A percentile compares a stretch with the other conserved stretches of the same genome.
Evolutionary conservation across 2,329 filamentous ascomycete species (phyloP).

Genomic region (Ascochyta rabiei): DNA sequence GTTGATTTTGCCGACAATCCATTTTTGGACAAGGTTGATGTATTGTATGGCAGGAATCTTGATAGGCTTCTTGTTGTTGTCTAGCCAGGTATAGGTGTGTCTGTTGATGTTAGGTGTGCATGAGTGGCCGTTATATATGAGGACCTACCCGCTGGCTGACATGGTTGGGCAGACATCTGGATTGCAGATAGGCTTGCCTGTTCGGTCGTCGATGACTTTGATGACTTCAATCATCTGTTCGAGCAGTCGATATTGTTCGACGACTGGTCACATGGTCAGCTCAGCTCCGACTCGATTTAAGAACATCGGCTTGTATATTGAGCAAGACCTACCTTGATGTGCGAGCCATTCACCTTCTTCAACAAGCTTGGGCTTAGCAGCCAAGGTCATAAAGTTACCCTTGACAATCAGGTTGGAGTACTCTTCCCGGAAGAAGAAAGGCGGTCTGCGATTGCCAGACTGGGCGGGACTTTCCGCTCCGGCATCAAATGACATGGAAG

Average conservation of each 20-base stretch:
- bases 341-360: constrained; percentile 96
- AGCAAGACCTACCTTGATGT: constrained; percentile 73
- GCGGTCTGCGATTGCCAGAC: constrained; percentile 68
- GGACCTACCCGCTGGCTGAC: constrained; percentile 85
- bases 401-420: constrained; percentile 89
- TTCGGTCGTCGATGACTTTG: constrained; percentile 81
- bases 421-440: constrained; percentile 75
- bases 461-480: constrained; percentile 42
- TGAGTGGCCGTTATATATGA: neutral
- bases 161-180: constrained; percentile 83
- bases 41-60: constrained; percentile 93
- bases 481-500: constrained; percentile 69
- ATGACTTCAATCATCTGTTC: constrained; percentile 89
- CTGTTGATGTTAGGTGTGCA: constrained; percentile 44
- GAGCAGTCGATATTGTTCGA: constrained; percentile 88
- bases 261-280: constrained; percentile 63
- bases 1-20: constrained; percentile 95
- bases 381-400: constrained; percentile 96
- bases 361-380: constrained; percentile 89
- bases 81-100: constrained; percentile 95
- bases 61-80: constrained; percentile 83
- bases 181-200: constrained; percentile 80
- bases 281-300: constrained; percentile 1
- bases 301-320: constrained; percentile 20
- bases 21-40: constrained; percentile 93